phyloP scores from a whole-genome alignment of 2,329 filamentous ascomycete species.

The Sarocladium brachiariae region DNA sequence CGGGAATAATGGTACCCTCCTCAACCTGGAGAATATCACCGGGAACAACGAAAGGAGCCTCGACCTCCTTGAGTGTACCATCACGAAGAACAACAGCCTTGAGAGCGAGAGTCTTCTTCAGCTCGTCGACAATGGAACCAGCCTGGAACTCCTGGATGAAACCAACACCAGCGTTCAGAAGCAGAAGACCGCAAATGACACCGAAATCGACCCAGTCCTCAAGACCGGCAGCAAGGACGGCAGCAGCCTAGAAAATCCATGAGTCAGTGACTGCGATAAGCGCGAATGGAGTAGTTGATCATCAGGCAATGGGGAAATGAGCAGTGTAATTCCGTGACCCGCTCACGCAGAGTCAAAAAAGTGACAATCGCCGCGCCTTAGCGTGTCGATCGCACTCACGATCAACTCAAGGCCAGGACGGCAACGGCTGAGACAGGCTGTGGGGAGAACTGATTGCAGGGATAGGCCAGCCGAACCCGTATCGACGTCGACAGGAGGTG shows the following conservation, averaged over 20 bases:
- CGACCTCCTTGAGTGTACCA: conserved; percentile 66
- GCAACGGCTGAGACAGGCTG: not conserved
- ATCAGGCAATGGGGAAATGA: not conserved
- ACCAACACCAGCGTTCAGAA: conserved; percentile 80
- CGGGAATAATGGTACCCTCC: conserved; percentile 87
- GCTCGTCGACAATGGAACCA: conserved; percentile 80
- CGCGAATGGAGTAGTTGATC: not conserved
- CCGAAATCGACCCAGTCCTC: conserved; percentile 90
- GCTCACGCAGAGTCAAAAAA: not conserved
- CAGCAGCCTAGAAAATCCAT: conserved; percentile 49
- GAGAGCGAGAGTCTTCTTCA: conserved; percentile 84
- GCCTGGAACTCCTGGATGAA: conserved; percentile 89
- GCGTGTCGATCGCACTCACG: conserved; percentile 6
- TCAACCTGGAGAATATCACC: conserved; percentile 87
- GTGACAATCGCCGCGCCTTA: not conserved
- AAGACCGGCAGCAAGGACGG: conserved; percentile 74
- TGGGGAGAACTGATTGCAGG: conserved; percentile 1
- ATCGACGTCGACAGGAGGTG: not conserved
- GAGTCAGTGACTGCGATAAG: not conserved
- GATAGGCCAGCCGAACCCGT: conserved; percentile 1
- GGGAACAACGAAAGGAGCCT: conserved; percentile 77
- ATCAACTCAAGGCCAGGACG: conserved; percentile 5
- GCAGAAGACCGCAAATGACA: conserved; percentile 75
- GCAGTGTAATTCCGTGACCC: not conserved
- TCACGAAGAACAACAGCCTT: conserved; percentile 85